phyloP scores from a whole-genome alignment of 1,139 yeast genomes.

The Taphrina flavorubra region DNA sequence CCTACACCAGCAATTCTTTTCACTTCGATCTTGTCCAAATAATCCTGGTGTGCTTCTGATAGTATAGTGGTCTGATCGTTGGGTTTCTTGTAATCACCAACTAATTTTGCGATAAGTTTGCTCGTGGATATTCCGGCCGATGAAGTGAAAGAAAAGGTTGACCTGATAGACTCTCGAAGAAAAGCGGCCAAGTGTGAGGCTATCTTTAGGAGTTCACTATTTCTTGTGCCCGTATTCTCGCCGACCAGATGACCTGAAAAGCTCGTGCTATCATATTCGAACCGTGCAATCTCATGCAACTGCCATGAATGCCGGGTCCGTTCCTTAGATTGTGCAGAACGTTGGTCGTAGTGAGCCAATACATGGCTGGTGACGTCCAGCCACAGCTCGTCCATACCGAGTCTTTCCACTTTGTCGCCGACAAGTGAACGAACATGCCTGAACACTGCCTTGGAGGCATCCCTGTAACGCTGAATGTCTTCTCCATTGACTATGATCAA shows the following conservation, averaged over 20 bases:
- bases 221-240: neutral
- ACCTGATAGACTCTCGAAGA: conserved; percentile 48
- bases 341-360: neutral
- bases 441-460: conserved; percentile 51
- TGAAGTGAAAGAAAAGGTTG: conserved; percentile 50
- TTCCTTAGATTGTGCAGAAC: neutral
- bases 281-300: conserved; percentile 5
- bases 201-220: conserved; percentile 41
- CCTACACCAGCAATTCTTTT: conserved; percentile 40
- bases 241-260: conserved; percentile 25
- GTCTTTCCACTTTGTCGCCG: conserved; percentile 49
- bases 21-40: conserved; percentile 19
- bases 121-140: conserved; percentile 52
- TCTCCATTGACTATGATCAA: conserved; percentile 53
- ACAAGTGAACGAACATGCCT: conserved; percentile 48
- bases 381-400: conserved; percentile 54
- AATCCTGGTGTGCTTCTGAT: conserved; percentile 14
- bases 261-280: neutral
- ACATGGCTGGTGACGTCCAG: conserved; percentile 49
- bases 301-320: neutral
- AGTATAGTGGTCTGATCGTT: conserved; percentile 47
- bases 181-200: conserved; percentile 51
- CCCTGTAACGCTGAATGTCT: conserved; percentile 50
- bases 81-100: conserved; percentile 51
- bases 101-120: conserved; percentile 52